These are phyloP conservation scores for Vitis vinifera DNA, from an alignment of 164 flowering plant species.

Conservation along the genomic window ASM3070453v1 NC_081810.1:22585001-22585500, in stretches of 20 bases:
- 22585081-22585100: too few relatives aligned
- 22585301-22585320: conserved; percentile 90
- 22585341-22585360: not conserved
- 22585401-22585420: not conserved
- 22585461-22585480: too few relatives aligned
- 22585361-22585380: not conserved
- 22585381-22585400: not conserved
- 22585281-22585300: conserved; percentile 99
- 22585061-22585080: too few relatives aligned
- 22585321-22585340: conserved; percentile 61
- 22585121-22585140: too few relatives aligned
- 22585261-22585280: conserved; percentile 98
- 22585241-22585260: conserved; percentile 98
- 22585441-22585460: too few relatives aligned
- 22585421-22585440: not conserved
- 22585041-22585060: too few relatives aligned
- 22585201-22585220: not conserved
- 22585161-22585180: not conserved
- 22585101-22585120: too few relatives aligned
- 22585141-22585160: too few relatives aligned
- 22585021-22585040: too few relatives aligned
- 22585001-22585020: too few relatives aligned
- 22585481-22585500: too few relatives aligned
- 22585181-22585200: not conserved
- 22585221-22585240: conserved; percentile 24